phyloP scores from a whole-genome alignment of 208 protist species.

The Leishmania major region DNA sequence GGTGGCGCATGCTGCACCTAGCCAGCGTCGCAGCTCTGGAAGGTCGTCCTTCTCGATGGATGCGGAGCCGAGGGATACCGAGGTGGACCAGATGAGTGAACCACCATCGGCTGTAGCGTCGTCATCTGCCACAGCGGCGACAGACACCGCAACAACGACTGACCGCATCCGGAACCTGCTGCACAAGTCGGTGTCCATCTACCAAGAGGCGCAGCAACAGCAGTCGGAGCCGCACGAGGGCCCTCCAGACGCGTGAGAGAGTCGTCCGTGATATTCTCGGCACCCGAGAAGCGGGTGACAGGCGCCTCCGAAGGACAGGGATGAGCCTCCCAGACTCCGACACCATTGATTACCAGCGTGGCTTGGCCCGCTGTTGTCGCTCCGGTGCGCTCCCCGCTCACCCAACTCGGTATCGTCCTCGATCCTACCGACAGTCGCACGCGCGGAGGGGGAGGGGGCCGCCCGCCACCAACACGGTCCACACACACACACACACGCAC shows the following conservation, averaged over 20 bases:
- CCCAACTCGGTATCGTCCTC: too few relatives aligned
- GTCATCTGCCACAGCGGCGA: not conserved
- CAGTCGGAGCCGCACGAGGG: not conserved
- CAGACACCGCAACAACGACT: not conserved
- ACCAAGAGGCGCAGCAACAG: not conserved
- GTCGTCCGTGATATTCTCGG: not conserved
- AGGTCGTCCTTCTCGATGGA: not conserved
- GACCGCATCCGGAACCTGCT: not conserved
- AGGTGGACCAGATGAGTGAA: not conserved
- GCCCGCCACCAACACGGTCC: too few relatives aligned
- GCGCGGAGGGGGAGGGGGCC: too few relatives aligned
- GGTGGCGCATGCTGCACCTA: not conserved
- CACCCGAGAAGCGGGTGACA: not conserved
- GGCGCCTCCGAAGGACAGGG: too few relatives aligned
- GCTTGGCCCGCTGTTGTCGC: too few relatives aligned
- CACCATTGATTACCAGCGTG: too few relatives aligned
- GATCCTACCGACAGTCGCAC: not conserved
- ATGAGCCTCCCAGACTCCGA: too few relatives aligned
- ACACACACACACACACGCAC: too few relatives aligned
- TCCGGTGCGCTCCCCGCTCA: too few relatives aligned
- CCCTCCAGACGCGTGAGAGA: not conserved
- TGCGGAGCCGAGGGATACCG: not conserved
- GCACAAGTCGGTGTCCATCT: not conserved
- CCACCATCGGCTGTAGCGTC: too few relatives aligned
- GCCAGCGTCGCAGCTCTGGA: not conserved